These are phyloP conservation scores for Actinomortierella wolfii DNA, from an alignment of 371 early-diverging fungal species.

Conservation along the genomic window DNA sequence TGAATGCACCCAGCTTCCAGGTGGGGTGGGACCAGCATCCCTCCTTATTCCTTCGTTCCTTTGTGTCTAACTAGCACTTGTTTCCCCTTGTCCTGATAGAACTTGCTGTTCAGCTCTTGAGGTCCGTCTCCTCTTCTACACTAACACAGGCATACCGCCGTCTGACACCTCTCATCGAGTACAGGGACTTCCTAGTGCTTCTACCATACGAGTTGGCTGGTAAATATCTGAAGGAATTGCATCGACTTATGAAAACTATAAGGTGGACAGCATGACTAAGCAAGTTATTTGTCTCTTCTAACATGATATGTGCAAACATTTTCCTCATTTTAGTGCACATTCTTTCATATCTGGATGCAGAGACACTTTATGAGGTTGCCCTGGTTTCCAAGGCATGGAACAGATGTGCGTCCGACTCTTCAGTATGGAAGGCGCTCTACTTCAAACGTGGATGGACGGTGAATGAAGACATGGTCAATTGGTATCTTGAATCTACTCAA, in stretches of 20 bases:
- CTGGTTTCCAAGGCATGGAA: constrained; percentile 71
- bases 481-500: constrained; percentile 46
- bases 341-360: constrained; percentile 56
- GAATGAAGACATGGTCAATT: constrained; percentile 52
- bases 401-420: constrained; percentile 58
- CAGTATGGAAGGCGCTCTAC: constrained; percentile 70
- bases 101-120: background rate
- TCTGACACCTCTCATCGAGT: constrained; percentile 60
- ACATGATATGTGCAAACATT: background rate
- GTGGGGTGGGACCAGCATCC: no score
- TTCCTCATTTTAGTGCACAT: constrained; percentile 54
- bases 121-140: constrained; percentile 58
- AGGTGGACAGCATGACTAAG: no score
- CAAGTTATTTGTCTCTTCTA: background rate
- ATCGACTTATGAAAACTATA: no score
- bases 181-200: constrained; percentile 61
- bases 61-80: no score
- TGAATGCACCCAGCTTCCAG: no score
- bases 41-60: no score
- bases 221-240: no score
- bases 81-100: background rate
- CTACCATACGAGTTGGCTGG: constrained; percentile 39
- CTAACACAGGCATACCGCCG: constrained; percentile 59
- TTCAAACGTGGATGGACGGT: constrained; percentile 54
- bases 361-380: constrained; percentile 51